Conservation (phyloP, 257 asterid genomes). For the Ilex asprella region DNA sequence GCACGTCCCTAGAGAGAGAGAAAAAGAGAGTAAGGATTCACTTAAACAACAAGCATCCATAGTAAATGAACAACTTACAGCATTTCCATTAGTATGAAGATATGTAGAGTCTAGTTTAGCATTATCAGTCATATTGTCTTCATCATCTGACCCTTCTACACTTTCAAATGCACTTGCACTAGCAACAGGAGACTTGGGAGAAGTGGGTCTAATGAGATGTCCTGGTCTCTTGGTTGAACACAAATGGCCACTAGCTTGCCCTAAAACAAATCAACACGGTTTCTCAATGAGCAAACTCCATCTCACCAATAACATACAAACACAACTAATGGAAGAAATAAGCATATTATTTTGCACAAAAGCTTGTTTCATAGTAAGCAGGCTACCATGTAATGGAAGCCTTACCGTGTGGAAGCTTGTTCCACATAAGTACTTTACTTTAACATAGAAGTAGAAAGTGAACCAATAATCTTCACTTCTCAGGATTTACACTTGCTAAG, state of each 20-base stretch:
- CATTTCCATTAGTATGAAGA: slow-evolving; percentile 66
- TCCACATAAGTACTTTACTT: too few relatives aligned
- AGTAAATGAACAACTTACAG: slow-evolving; percentile 31
- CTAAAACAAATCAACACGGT: slow-evolving; percentile 19
- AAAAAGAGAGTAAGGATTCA: background rate
- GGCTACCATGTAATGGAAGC: too few relatives aligned
- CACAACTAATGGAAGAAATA: background rate
- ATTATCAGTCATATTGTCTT: slow-evolving; percentile 53
- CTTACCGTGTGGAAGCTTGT: too few relatives aligned
- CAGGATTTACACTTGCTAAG: too few relatives aligned
- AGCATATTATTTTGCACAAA: background rate
- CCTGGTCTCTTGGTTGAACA: slow-evolving; percentile 43
- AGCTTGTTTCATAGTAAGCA: too few relatives aligned
- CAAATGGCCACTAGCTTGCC: slow-evolving; percentile 25
- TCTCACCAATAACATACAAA: background rate
- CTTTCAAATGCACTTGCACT: slow-evolving; percentile 94
- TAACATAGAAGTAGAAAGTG: too few relatives aligned
- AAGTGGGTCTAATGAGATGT: slow-evolving; percentile 57
- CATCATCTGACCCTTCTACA: slow-evolving; percentile 89
- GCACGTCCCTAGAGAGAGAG: slow-evolving; percentile 2
- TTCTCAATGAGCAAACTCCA: slow-evolving; percentile 4
- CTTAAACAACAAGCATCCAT: slow-evolving; percentile 8
- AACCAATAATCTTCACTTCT: too few relatives aligned
- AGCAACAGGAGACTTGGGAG: slow-evolving; percentile 91
- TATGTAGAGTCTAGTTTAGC: slow-evolving; percentile 47